Conservation (phyloP, 2,329 filamentous ascomycete genomes). For the Alternaria sp. region DNA sequence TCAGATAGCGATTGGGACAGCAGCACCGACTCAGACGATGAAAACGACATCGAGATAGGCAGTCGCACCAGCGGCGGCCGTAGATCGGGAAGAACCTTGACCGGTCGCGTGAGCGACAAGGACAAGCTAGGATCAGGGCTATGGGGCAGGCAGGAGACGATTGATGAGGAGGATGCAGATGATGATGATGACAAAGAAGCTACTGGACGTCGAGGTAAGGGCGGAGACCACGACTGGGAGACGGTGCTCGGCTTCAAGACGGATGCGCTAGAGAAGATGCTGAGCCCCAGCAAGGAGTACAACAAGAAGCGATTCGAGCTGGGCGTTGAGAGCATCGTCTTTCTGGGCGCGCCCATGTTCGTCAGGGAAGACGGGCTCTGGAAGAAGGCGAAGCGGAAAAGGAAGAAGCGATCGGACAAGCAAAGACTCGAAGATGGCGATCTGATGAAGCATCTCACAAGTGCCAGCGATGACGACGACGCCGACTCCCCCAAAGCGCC, state of each 20-base stretch:
- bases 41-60: conserved; percentile 45
- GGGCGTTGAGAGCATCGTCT: conserved; percentile 52
- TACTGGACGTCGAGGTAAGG: conserved; percentile 24
- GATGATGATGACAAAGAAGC: conserved; percentile 20
- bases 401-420: conserved; percentile 37
- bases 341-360: conserved; percentile 55
- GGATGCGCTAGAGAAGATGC: conserved; percentile 52
- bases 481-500: conserved; percentile 17
- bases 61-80: conserved; percentile 48
- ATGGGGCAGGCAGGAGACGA: conserved; percentile 48
- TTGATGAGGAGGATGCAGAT: conserved; percentile 48
- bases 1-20: conserved; percentile 51
- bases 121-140: conserved; percentile 35
- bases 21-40: conserved; percentile 46
- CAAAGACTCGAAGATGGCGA: conserved; percentile 34
- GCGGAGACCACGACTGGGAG: conserved; percentile 50
- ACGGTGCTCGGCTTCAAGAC: conserved; percentile 52
- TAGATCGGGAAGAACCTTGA: conserved; percentile 39
- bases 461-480: conserved; percentile 24
- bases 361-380: conserved; percentile 52
- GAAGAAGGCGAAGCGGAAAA: conserved; percentile 49
- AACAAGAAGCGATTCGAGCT: conserved; percentile 54
- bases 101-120: conserved; percentile 41
- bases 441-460: conserved; percentile 26
- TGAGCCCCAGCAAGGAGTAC: conserved; percentile 48